phyloP scores from a whole-genome alignment of 805 yeast species.

The Starmera pachycereana region DNA sequence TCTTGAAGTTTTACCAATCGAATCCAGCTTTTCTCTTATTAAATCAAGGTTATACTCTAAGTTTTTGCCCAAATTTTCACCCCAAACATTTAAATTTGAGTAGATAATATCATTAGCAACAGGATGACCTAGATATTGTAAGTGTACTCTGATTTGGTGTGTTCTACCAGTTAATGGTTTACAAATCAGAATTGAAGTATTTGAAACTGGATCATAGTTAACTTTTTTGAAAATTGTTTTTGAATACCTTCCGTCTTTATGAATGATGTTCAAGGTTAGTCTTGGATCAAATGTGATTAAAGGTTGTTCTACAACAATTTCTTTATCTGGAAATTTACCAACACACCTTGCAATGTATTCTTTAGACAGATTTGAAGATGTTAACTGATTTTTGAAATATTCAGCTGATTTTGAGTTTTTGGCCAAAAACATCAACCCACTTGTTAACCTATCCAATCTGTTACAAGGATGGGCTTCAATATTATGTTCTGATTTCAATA shows the following conservation, averaged over 20 bases:
- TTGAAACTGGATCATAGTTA: slow-evolving; percentile 45
- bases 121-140: slow-evolving; percentile 78
- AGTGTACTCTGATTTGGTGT: slow-evolving; percentile 90
- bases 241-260: slow-evolving; percentile 45
- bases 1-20: slow-evolving; percentile 58
- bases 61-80: slow-evolving; percentile 54
- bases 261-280: slow-evolving; percentile 48
- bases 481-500: slow-evolving; percentile 59
- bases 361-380: slow-evolving; percentile 64
- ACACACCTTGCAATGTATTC: slow-evolving; percentile 80
- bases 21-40: slow-evolving; percentile 41
- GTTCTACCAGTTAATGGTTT: slow-evolving; percentile 88
- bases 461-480: slow-evolving; percentile 44
- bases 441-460: slow-evolving; percentile 80
- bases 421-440: slow-evolving; percentile 73
- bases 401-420: slow-evolving; percentile 36
- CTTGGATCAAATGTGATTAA: slow-evolving; percentile 63
- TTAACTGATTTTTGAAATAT: slow-evolving; percentile 44
- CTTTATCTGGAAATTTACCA: slow-evolving; percentile 66
- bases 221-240: slow-evolving; percentile 59
- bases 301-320: slow-evolving; percentile 51
- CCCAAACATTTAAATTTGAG: slow-evolving; percentile 77
- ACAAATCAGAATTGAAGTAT: slow-evolving; percentile 61
- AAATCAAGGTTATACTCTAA: slow-evolving; percentile 39
- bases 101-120: slow-evolving; percentile 86